Percentiles rank a stretch among this genome's conserved stretches.
phyloP scores from a whole-genome alignment of 805 yeast species.

The Metschnikowia gruessii region DNA sequence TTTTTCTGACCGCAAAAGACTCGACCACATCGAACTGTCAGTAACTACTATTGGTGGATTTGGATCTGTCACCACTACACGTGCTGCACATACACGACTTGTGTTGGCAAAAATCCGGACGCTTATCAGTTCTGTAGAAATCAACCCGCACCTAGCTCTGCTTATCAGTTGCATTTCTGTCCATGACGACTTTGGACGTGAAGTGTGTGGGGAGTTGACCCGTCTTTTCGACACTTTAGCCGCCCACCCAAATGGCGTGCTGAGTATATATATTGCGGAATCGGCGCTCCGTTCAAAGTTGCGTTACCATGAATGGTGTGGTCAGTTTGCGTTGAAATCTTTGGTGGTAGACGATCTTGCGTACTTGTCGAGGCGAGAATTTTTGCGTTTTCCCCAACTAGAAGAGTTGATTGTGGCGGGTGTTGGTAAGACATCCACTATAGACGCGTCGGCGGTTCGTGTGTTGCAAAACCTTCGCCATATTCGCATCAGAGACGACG shows the following conservation, averaged over 20 bases:
- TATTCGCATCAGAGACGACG: conserved; percentile 12
- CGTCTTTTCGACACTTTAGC: conserved; percentile 7
- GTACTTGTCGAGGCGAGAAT: conserved; percentile 6
- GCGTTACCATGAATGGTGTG: conserved; percentile 14
- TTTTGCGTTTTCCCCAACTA: not conserved
- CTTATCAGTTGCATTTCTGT: conserved; percentile 9
- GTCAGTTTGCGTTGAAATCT: conserved; percentile 16
- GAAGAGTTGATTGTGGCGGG: conserved; percentile 16
- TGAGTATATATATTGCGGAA: conserved; percentile 22
- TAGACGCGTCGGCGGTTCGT: conserved; percentile 5
- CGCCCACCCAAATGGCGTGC: conserved; percentile 10
- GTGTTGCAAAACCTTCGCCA: conserved; percentile 8
- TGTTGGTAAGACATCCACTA: not conserved
- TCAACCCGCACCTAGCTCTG: conserved; percentile 32
- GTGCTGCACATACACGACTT: conserved; percentile 24
- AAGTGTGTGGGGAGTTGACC: conserved; percentile 1
- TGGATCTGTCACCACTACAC: conserved; percentile 12
- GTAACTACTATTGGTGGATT: conserved; percentile 30
- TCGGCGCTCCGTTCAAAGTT: conserved; percentile 6
- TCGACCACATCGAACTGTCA: conserved; percentile 24
- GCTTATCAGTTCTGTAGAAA: conserved; percentile 34
- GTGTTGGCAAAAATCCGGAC: conserved; percentile 39
- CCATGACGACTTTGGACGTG: conserved; percentile 1
- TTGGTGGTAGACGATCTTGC: conserved; percentile 21
- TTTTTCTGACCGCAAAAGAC: conserved; percentile 7